phyloP scores from a whole-genome alignment of 129 eudicot genomes.

The Flaveria sonorensis region DNA sequence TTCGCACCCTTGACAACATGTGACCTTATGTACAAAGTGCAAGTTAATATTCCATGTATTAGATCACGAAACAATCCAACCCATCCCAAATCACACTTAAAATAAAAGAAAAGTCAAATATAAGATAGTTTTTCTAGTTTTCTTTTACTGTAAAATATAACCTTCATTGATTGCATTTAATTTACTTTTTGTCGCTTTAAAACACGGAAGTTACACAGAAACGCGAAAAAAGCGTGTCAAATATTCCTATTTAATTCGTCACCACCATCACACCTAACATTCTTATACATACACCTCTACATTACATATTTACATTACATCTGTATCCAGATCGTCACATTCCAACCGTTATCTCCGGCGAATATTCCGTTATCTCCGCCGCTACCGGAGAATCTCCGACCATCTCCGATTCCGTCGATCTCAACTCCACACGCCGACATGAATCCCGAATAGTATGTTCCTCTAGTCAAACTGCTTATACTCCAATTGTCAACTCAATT shows the following conservation, averaged over 20 bases:
- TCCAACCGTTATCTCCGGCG: conserved; percentile 25
- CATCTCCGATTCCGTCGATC: conserved; percentile 25
- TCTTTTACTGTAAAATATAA: too few relatives aligned
- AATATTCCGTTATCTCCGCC: conserved; percentile 22
- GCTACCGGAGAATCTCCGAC: not conserved
- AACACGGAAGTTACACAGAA: not conserved
- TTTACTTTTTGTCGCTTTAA: too few relatives aligned
- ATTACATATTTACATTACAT: not conserved
- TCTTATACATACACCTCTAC: not conserved
- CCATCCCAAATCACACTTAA: too few relatives aligned
- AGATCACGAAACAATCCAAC: too few relatives aligned
- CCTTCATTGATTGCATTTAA: too few relatives aligned
- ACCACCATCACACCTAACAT: conserved; percentile 34
- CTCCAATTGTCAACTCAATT: conserved; percentile 13
- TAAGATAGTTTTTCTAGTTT: too few relatives aligned
- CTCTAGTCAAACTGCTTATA: conserved; percentile 14
- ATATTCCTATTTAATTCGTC: conserved; percentile 6
- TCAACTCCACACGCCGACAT: conserved; percentile 23
- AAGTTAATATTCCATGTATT: too few relatives aligned
- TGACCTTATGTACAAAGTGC: too few relatives aligned
- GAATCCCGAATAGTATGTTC: conserved; percentile 43
- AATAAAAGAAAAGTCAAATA: too few relatives aligned
- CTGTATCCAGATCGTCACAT: conserved; percentile 14
- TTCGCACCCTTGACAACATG: too few relatives aligned
- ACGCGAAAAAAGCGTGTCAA: not conserved